Percentiles rank a stretch among this genome's conserved stretches.
These are phyloP conservation scores for Stenogyne calaminthoides DNA, from an alignment of 305 asterid genomes.

Conservation along the genomic window DNA sequence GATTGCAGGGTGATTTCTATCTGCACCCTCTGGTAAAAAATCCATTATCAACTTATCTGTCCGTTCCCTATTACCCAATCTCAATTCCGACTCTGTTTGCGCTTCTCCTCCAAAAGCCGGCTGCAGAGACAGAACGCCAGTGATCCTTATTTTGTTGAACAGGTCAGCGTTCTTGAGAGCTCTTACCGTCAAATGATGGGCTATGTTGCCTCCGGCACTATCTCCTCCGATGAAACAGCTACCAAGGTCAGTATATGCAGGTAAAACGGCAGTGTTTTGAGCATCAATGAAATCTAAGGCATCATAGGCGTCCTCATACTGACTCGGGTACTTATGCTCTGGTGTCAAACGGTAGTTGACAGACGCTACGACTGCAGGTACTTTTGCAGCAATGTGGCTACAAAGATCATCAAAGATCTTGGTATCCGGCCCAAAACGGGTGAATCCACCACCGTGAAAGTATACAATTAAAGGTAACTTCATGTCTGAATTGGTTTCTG, in stretches of 20 bases:
- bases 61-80: slow-evolving; percentile 22
- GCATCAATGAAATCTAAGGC: not conserved
- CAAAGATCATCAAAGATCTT: not conserved
- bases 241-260: not conserved
- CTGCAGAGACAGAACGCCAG: not conserved
- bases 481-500: not conserved
- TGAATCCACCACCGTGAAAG: not conserved
- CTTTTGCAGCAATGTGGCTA: not conserved
- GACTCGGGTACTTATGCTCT: not conserved
- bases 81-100: slow-evolving; percentile 49
- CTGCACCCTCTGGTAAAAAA: slow-evolving; percentile 43
- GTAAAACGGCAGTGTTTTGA: not conserved
- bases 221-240: not conserved
- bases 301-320: not conserved
- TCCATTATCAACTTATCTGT: slow-evolving; percentile 38
- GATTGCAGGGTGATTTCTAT: slow-evolving; percentile 51
- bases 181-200: not conserved
- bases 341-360: not conserved
- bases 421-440: not conserved
- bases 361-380: not conserved
- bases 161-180: not conserved
- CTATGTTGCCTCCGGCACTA: not conserved
- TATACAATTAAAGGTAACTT: not conserved
- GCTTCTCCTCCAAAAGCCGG: slow-evolving; percentile 48
- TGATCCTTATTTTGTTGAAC: not conserved